Base-by-base conservation (phyloP, 2,329 filamentous ascomycete genomes). In the Aspergillus quadricinctus region DNA sequence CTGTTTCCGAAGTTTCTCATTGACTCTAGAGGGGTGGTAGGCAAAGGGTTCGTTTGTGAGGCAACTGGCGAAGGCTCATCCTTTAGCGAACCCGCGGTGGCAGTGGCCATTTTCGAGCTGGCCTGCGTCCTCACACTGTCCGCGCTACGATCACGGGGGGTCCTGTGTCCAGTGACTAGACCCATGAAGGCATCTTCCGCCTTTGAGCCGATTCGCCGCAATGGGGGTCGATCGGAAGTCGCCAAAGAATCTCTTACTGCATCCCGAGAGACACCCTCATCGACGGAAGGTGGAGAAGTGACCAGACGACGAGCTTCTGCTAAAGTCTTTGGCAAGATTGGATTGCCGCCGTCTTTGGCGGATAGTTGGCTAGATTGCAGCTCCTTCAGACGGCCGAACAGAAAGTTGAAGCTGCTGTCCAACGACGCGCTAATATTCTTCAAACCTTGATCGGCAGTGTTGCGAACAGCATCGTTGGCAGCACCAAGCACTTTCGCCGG, bases 251-350 rank as follows among this genome's bases (percentile, higher is more conserved):
- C 69, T 73, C 80, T 70, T 7, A 81, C 67, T 1, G 82, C 81
- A 40, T 82, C 85, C 65, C 76, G 78, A 4, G 75, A 64, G 35
- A 73, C 72, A 29, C 70, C 72, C 56, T 69, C 80, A 55, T 88
- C 85, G 2, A 66, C 57, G 23, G 66, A 54, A 10, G 63, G 63
- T n/a, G 75, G 72, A 49, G 72, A 67, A 66, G 86, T 89, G 60
- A 99, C 89, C 10, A 99, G 83, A 70, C 92, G 93, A 49, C 92
- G 83, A 17, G 93, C 94, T 67, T 99, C 94, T 65, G 96, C 94
- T 0, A 99, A 79, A 1, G 94, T 99, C 66, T 90, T 93, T 1
- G 94, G 94, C 0, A 96, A 81, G 43, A 80, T 69, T 6, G 85
- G 75, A 23, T 55, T 64, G 37, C 53, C 54, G n/a, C 67, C 67